Percentiles rank a stretch among this genome's conserved stretches.
Conservation (phyloP, 352 stramenopile species). For the Phytophthora syringae region DNA sequence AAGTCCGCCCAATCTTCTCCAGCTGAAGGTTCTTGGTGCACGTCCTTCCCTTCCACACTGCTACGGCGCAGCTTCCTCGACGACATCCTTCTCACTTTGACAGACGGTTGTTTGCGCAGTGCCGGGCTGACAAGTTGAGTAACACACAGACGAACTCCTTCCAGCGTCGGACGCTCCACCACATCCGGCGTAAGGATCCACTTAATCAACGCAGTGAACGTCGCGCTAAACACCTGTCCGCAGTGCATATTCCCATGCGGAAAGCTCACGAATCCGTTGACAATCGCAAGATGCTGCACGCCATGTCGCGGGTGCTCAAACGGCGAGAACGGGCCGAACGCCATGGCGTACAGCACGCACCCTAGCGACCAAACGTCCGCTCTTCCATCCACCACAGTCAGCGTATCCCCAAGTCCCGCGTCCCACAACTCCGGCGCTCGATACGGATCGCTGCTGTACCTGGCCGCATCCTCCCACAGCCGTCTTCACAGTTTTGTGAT, state of each 20-base stretch:
- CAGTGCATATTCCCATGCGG: slow-evolving; percentile 20
- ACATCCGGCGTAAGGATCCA: slow-evolving; percentile 77
- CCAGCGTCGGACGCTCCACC: slow-evolving; percentile 64
- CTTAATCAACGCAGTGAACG: slow-evolving; percentile 65
- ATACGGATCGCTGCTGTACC: slow-evolving; percentile 89
- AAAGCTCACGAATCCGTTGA: slow-evolving; percentile 75
- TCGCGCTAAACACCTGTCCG: slow-evolving; percentile 55
- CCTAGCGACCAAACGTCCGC: slow-evolving; percentile 93
- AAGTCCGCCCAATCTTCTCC: slow-evolving; percentile 40
- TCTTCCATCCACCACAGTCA: slow-evolving; percentile 56
- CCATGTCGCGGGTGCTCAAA: slow-evolving; percentile 80
- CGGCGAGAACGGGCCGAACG: slow-evolving; percentile 90
- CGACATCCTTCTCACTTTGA: slow-evolving; percentile 11
- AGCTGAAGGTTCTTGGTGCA: background rate
- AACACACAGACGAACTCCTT: slow-evolving; percentile 45
- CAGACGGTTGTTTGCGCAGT: slow-evolving; percentile 16
- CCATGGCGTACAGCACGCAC: slow-evolving; percentile 91
- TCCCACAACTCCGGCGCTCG: slow-evolving; percentile 93
- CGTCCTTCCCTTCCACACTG: slow-evolving; percentile 1
- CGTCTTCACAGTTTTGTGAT: slow-evolving; percentile 14
- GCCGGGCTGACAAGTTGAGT: slow-evolving; percentile 25
- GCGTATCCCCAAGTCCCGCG: slow-evolving; percentile 26
- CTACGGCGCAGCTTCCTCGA: slow-evolving; percentile 8
- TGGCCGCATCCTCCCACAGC: slow-evolving; percentile 84
- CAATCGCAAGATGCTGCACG: slow-evolving; percentile 61